phyloP scores from a whole-genome alignment of 2,329 filamentous ascomycete genomes.

The Nemania serpens region DNA sequence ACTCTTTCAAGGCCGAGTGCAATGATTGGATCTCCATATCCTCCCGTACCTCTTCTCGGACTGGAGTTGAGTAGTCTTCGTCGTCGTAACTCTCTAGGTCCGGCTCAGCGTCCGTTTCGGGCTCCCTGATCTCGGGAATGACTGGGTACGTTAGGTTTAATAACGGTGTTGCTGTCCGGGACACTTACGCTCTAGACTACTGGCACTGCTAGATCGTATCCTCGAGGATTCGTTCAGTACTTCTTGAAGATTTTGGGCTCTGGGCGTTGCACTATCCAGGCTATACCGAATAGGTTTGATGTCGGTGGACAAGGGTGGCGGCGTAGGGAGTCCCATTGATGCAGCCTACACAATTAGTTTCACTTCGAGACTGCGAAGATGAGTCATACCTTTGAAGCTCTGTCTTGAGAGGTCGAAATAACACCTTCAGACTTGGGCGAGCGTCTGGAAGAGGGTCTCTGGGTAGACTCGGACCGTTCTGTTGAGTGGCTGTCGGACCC shows the following conservation, averaged over 20 bases:
- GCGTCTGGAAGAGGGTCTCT: constrained; percentile 45
- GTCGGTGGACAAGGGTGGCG: constrained; percentile 76
- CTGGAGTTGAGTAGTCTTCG: constrained; percentile 50
- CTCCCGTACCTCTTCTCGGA: constrained; percentile 46
- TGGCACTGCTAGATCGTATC: constrained; percentile 68
- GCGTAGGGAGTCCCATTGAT: constrained; percentile 55
- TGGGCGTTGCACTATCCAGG: constrained; percentile 73
- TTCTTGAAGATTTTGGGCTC: constrained; percentile 81
- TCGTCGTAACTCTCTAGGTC: constrained; percentile 62
- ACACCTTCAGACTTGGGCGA: constrained; percentile 43
- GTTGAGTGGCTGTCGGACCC: constrained; percentile 47
- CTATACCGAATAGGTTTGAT: constrained; percentile 69
- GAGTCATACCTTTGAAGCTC: constrained; percentile 44
- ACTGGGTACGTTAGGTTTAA: constrained; percentile 48
- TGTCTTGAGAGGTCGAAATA: constrained; percentile 43
- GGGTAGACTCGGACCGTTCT: constrained; percentile 43
- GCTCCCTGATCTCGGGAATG: constrained; percentile 54
- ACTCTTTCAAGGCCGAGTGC: constrained; percentile 80
- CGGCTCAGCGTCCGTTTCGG: constrained; percentile 56
- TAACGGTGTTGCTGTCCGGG: background rate
- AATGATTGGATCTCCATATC: constrained; percentile 68
- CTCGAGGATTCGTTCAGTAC: constrained; percentile 60
- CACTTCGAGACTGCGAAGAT: background rate
- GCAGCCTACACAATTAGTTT: constrained; percentile 37
- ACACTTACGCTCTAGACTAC: constrained; percentile 76